A percentile compares a stretch with the other conserved stretches of the same genome.
phyloP scores from a whole-genome alignment of 768 basidiomycete genomes.

The Pisolithus sp. region DNA sequence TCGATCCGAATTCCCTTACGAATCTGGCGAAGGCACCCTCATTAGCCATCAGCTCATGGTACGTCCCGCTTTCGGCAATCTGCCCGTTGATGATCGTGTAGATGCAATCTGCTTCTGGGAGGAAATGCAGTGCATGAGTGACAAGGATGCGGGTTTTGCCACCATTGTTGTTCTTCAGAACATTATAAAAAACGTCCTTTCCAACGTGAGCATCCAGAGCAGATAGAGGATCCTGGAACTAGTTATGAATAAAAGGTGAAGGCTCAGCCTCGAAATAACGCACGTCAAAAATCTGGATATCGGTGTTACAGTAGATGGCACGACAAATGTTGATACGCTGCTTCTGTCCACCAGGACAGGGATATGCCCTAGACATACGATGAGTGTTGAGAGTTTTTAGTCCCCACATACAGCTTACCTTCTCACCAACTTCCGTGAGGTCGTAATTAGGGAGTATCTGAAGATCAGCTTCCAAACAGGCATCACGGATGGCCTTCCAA shows the following conservation, averaged over 20 bases:
- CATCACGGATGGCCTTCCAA: constrained; percentile 71
- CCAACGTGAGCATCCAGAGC: constrained; percentile 93
- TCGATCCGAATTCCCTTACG: constrained; percentile 70
- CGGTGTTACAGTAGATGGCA: constrained; percentile 79
- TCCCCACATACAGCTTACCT: constrained; percentile 9
- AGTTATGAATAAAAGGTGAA: not conserved
- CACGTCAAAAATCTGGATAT: constrained; percentile 80
- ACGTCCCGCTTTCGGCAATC: constrained; percentile 78
- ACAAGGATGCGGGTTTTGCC: constrained; percentile 84
- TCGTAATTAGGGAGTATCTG: constrained; percentile 74
- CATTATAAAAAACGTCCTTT: constrained; percentile 79
- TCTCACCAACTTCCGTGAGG: constrained; percentile 79
- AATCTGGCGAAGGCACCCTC: constrained; percentile 69
- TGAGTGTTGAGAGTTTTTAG: not conserved
- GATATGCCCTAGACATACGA: constrained; percentile 57
- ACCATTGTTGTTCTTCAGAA: constrained; percentile 54
- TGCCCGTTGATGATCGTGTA: constrained; percentile 70
- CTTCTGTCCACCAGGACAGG: constrained; percentile 74
- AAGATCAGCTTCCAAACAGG: constrained; percentile 76
- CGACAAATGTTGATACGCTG: constrained; percentile 84
- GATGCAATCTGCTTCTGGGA: constrained; percentile 84
- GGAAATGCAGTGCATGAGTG: constrained; percentile 87
- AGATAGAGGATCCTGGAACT: constrained; percentile 68
- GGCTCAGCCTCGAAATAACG: constrained; percentile 6
- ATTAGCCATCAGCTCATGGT: constrained; percentile 56